Base-by-base conservation (phyloP, 1,284 basidiomycete genomes). In the Boletellus deceptivus region DNA sequence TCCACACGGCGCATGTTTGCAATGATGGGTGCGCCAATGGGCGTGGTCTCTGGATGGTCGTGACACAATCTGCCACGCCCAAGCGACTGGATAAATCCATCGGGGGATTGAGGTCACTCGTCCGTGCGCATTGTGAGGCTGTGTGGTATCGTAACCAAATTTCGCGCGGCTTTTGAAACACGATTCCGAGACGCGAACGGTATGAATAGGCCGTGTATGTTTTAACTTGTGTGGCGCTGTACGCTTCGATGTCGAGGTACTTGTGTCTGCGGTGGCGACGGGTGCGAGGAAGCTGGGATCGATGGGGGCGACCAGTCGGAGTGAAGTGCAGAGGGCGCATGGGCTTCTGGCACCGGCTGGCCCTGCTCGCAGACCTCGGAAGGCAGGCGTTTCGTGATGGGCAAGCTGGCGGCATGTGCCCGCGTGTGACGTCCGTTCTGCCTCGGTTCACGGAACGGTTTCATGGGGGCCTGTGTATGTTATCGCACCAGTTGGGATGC, bases 201-300 rank as follows among this genome's bases (percentile, higher is more conserved):
- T 46, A 43, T 50, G 6, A 33, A 27, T 2, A 31, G 17, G 43
- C 48, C 48, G 50, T 39, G 29, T 37, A 51, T 51, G 50, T 60
- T 50, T 51, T 39, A 24, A 18, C 11, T 10, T 3, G 40, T 11
- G 51, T 55, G 61, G 53, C 48, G 37, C 22, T 37, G 43, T 37
- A 31, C n/a, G 24, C 42, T 49, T 54, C 29, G 44, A 33, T 10
- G 49, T 48, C 49, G 38, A 43, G 46, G 35, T 4, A 5, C 14
- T 46, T 35, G 50, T 45, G 48, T 43, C 48, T 55, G 62, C 63
- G 61, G 64, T 62, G 64, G 64, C 61, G 44, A 36, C 64, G 64
- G 64, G 55, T 42, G 52, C 40, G 59, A 51, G 53, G 61, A 63
- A 63, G 63, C 44, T 4, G 33, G 1, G 37, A 25, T 34, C 20